Evolutionary conservation across 495 filamentous ascomycete genomes (phyloP), one percentile per base, ranked within the genome.

Genomic region (Penicillium parvum): DNA sequence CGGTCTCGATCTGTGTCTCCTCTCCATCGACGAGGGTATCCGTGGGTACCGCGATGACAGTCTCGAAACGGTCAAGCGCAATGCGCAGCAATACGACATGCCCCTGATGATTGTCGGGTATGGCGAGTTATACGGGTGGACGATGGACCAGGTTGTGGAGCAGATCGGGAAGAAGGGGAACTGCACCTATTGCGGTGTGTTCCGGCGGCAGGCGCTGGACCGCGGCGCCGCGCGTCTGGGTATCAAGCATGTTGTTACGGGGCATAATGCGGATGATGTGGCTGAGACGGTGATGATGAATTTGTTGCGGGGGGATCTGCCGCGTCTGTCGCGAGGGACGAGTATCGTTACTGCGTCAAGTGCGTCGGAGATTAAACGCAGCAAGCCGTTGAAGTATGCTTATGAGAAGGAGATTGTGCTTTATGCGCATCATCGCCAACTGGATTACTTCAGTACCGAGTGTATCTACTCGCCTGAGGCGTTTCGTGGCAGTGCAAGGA

Each of bases 281-380:
- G 92, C 92, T n/a, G 92, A 98, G 73, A 97, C 92, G 8, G 86
- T 97, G 21, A 73, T 98, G 61, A 98, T 98, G 92, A 98, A 98
- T 58, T 64, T 98, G 29, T 73, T 98, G 7, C 78, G 92, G 19
- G 92, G 90, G 14, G 92, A 98, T 68, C 61, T 97, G 28, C 84
- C 92, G 1, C 81, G 92, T 19, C 72, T 98, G 17, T 85, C 88
- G 17, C 73, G 92, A 28, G 88, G 86, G 41, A 96, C 92, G n/a
- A 90, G 81, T 44, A 96, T 98, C 49, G 75, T 96, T 4, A 98
- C 92, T 6, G 84, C 78, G 37, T 83, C 84, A 51, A 64, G 72
- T 33, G 75, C 76, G 15, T 85, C 80, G 29, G 84, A 88, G 34
- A 88, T 95, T 46, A 88, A 92, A 69, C 75, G 92, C 44, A 91